phyloP scores from a whole-genome alignment of 1,139 yeast genomes.

The Geotrichum cucujoidarum region DNA sequence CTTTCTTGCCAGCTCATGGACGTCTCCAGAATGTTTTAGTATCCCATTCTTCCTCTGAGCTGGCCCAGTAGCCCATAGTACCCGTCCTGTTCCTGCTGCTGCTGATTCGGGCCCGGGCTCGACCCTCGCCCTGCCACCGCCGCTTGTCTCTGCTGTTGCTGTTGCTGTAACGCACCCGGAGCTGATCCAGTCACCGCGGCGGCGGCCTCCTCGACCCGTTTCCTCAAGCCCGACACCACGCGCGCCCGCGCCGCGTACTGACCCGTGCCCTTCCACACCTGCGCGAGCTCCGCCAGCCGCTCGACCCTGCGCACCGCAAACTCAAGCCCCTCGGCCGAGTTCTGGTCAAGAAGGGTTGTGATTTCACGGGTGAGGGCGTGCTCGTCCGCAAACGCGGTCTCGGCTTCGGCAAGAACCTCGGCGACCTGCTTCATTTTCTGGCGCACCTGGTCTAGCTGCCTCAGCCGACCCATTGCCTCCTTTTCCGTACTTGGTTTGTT shows the following conservation, averaged over 20 bases:
- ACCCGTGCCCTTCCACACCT: constrained; percentile 34
- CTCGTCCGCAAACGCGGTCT: constrained; percentile 27
- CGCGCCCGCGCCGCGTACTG: constrained; percentile 23
- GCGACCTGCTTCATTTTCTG: constrained; percentile 31
- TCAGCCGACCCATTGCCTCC: constrained; percentile 24
- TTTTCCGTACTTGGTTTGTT: no score
- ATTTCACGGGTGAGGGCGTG: constrained; percentile 24
- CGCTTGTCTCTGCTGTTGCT: constrained; percentile 2
- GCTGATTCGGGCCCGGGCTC: constrained; percentile 4
- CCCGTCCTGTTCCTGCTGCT: constrained; percentile 17
- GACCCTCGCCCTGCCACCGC: not conserved
- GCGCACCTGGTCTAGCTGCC: constrained; percentile 30
- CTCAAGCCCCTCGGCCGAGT: constrained; percentile 23
- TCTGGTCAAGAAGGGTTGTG: constrained; percentile 22
- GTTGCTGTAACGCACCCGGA: constrained; percentile 1
- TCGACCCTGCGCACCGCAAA: constrained; percentile 28
- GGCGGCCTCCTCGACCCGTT: constrained; percentile 27
- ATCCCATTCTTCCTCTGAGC: constrained; percentile 25
- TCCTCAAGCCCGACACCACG: constrained; percentile 28
- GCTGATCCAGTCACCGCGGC: not conserved
- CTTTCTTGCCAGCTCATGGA: not conserved
- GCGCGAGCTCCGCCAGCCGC: constrained; percentile 24
- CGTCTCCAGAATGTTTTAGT: constrained; percentile 14
- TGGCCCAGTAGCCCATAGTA: constrained; percentile 26
- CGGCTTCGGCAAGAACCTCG: constrained; percentile 30